Evolutionary conservation across 768 basidiomycete species (phyloP), one percentile per base, ranked within the genome.

Genomic region (Panus rudis): DNA sequence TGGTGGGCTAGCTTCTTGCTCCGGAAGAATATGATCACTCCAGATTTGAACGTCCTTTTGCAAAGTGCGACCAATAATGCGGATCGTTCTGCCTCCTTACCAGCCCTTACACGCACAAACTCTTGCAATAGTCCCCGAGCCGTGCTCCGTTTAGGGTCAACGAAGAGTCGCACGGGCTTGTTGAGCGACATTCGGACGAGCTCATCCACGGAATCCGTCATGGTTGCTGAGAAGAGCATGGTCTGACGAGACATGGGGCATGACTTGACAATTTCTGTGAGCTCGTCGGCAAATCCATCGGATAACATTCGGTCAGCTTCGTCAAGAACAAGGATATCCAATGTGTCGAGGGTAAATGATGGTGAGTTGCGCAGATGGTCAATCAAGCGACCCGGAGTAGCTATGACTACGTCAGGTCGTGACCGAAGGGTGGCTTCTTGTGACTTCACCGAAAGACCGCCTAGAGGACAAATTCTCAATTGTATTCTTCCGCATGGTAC

Each of bases 1-100:
- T 98, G 93, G 71, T 98, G 96, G 7, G 93, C 94, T 17, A 96
- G 71, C 52, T 92, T 93, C 64, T 99, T 99, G 65, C 92, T 97
- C 35, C 93, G 78, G 55, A 97, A 78, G 68, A 99, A 99, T 46
- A 99, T 73, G 59, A 99, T 87, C 42, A 85, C 90, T 40, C 80
- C 76, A 24, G 75, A 72, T 58, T 78, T 82, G 71, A 94, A 93
- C 2, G 85, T 89, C 50, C 88, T 70, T 65, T 86, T 87, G 69
- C 96, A 97, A 39, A 98, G 69, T 0, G 91, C 69, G 32, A 80
- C 75, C 24, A 94, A 77, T 28, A 92, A 57, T 19, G 84, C 81
- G 35, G 84, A 78, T 20, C 89, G 78, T 51, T 90, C 86, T 4
- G 67, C 68, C 56, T 88, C 86, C 57, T 79, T 86, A 10, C 81